Conservation (phyloP, 345 rosid species). For the Arabis alpina region DNA sequence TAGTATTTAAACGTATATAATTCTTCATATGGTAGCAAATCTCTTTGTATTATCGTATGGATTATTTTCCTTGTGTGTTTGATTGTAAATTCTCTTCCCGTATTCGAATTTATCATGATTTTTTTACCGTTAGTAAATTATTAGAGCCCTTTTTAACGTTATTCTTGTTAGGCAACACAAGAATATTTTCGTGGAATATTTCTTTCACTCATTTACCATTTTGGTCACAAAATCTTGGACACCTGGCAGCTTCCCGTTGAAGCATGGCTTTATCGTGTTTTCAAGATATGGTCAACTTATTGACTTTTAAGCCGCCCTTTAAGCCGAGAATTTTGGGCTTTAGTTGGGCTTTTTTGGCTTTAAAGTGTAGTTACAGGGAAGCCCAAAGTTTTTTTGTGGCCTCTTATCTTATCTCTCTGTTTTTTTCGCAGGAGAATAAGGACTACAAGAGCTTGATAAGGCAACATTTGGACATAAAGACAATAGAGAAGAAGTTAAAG, state of each 20-base stretch:
- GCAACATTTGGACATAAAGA: slow-evolving; percentile 67
- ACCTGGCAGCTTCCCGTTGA: slow-evolving; percentile 44
- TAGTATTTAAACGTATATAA: not conserved
- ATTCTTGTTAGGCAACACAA: slow-evolving; percentile 7
- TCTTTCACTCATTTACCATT: slow-evolving; percentile 13
- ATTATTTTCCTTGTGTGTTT: not conserved
- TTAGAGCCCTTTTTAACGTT: not conserved
- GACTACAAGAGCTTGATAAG: slow-evolving; percentile 53
- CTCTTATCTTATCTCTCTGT: not conserved
- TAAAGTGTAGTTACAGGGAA: not conserved
- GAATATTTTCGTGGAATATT: not conserved
- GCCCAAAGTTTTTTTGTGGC: slow-evolving; percentile 13
- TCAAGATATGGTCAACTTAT: slow-evolving; percentile 40
- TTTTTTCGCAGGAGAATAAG: slow-evolving; percentile 45
- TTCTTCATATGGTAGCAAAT: slow-evolving; percentile 22
- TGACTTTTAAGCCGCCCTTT: slow-evolving; percentile 25
- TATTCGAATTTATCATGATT: not conserved
- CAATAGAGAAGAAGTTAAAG: slow-evolving; percentile 53
- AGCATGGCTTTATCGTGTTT: slow-evolving; percentile 39
- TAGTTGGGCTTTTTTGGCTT: slow-evolving; percentile 18
- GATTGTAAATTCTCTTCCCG: not conserved
- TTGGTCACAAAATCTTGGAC: slow-evolving; percentile 19
- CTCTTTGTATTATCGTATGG: not conserved
- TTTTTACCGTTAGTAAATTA: not conserved
- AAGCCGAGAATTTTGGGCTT: slow-evolving; percentile 21